Percentiles rank a stretch among this genome's conserved stretches.
These are phyloP conservation scores for Solanum verrucosum DNA, from an alignment of 257 asterid genomes.

Conservation along the genomic window DNA sequence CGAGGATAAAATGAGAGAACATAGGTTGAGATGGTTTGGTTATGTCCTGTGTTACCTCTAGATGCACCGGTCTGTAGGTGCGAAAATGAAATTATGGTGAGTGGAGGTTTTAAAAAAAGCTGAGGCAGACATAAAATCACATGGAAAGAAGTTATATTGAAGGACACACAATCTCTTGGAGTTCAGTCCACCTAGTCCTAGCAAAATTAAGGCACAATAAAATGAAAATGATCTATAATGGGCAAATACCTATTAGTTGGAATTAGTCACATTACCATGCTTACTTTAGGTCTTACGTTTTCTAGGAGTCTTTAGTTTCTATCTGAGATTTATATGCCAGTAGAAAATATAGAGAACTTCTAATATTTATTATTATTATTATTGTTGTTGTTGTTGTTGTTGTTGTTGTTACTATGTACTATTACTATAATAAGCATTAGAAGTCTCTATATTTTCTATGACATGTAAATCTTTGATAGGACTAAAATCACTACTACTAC, in stretches of 20 bases:
- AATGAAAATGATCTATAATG: neutral
- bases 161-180: neutral
- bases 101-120: neutral
- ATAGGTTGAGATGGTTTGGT: neutral
- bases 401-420: too few species aligned
- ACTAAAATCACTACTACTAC: neutral
- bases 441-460: too few species aligned
- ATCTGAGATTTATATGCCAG: neutral
- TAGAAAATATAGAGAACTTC: neutral
- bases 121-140: neutral
- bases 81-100: neutral
- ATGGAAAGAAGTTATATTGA: neutral
- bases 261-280: neutral
- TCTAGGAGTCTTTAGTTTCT: neutral
- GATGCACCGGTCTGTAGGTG: neutral
- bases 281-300: neutral
- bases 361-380: too few species aligned
- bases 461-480: too few species aligned
- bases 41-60: neutral
- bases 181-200: neutral
- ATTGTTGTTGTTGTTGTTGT: too few species aligned
- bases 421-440: too few species aligned
- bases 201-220: neutral
- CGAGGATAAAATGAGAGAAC: neutral
- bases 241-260: neutral